These are phyloP conservation scores for Isoetes taiwanensis DNA, from an alignment of 75 land plant genomes.

Conservation along the genomic window DNA sequence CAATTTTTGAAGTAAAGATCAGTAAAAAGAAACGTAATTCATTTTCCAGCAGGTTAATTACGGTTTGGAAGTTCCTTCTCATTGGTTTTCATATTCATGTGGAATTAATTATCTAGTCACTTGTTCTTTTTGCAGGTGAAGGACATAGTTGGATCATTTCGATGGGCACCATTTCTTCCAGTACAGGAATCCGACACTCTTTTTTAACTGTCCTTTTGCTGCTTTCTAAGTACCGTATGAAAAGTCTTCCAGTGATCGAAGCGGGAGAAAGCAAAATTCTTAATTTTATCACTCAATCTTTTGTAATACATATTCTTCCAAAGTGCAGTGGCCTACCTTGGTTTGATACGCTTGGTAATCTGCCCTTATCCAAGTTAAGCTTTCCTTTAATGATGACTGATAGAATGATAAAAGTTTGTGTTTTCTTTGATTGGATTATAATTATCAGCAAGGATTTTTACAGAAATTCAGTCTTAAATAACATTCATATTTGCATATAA, in stretches of 20 bases:
- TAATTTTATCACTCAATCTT: constrained; percentile 60
- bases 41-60: background rate
- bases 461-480: too few relatives aligned
- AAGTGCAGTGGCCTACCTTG: constrained; percentile 66
- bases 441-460: too few relatives aligned
- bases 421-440: too few relatives aligned
- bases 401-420: constrained; percentile 40
- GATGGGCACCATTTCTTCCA: constrained; percentile 93
- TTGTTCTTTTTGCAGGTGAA: constrained; percentile 37
- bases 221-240: constrained; percentile 78
- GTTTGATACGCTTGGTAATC: constrained; percentile 75
- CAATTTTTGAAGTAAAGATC: background rate
- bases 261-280: constrained; percentile 50
- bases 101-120: background rate
- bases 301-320: constrained; percentile 72
- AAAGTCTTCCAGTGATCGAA: constrained; percentile 79
- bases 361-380: constrained; percentile 47
- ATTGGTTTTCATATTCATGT: background rate
- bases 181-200: constrained; percentile 50
- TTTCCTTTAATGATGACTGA: constrained; percentile 50
- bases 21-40: background rate
- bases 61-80: background rate
- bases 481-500: too few relatives aligned
- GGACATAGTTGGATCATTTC: constrained; percentile 77
- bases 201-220: constrained; percentile 69